phyloP scores from a whole-genome alignment of 2,329 filamentous ascomycete genomes.

The Truncatella angustata region DNA sequence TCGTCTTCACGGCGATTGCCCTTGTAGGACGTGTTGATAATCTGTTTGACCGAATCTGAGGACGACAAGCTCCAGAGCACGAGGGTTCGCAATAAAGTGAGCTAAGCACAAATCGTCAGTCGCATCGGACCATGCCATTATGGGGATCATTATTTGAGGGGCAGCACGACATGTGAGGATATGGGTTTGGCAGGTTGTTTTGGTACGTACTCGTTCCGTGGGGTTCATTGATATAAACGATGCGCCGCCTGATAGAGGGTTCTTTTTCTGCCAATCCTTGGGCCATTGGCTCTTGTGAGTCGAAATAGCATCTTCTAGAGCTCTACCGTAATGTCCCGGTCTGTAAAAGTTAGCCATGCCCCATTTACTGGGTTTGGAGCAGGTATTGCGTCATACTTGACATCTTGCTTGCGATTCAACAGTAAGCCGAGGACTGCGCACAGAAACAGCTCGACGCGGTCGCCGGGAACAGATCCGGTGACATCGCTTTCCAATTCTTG shows the following conservation, averaged over 20 bases:
- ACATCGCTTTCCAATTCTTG: conserved; percentile 93
- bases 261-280: conserved; percentile 76
- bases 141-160: neutral
- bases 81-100: conserved; percentile 78
- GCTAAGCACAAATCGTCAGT: conserved; percentile 45
- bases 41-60: conserved; percentile 76
- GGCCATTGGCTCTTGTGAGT: conserved; percentile 89
- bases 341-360: conserved; percentile 46
- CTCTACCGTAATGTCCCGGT: conserved; percentile 86
- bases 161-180: no score
- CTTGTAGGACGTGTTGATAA: conserved; percentile 88
- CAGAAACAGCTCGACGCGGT: conserved; percentile 82
- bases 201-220: conserved; percentile 69
- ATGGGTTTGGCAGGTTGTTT: no score
- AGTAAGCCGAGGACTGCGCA: conserved; percentile 86
- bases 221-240: conserved; percentile 82
- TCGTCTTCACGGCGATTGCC: conserved; percentile 77
- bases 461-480: conserved; percentile 72
- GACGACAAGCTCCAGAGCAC: conserved; percentile 87
- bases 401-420: conserved; percentile 96
- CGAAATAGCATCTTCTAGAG: conserved; percentile 87
- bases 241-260: conserved; percentile 75
- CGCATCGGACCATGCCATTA: neutral
- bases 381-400: conserved; percentile 69
- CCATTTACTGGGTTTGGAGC: neutral